Percentiles rank a stretch among this genome's conserved stretches.
phyloP scores from a whole-genome alignment of 208 protist species.

The Acanthamoeba rhysodes region DNA sequence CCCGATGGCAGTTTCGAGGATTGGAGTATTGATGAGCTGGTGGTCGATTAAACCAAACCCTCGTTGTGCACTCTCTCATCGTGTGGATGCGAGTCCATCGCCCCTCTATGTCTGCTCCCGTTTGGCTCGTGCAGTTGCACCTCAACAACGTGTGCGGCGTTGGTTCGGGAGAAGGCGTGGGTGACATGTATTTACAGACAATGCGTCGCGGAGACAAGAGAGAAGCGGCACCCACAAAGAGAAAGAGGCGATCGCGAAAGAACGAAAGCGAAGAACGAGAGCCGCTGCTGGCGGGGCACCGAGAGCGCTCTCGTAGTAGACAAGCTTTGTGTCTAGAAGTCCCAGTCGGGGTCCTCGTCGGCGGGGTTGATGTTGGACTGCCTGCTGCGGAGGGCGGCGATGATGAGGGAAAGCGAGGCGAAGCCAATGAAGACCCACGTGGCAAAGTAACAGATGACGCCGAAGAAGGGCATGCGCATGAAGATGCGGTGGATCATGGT shows the following conservation, averaged over 20 bases:
- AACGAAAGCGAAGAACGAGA: too few relatives aligned
- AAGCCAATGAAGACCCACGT: conserved; percentile 71
- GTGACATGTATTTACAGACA: too few relatives aligned
- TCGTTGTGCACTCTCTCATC: not conserved
- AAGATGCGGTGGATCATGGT: conserved; percentile 73
- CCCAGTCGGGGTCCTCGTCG: conserved; percentile 57
- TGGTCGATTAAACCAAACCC: not conserved
- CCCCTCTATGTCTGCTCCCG: too few relatives aligned
- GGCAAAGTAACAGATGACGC: conserved; percentile 71
- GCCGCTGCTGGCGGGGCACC: too few relatives aligned
- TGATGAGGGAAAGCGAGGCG: conserved; percentile 36
- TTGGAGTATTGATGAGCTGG: conserved; percentile 87
- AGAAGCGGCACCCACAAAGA: too few relatives aligned
- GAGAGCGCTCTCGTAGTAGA: too few relatives aligned
- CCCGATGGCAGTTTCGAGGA: conserved; percentile 97
- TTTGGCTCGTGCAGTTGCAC: too few relatives aligned
- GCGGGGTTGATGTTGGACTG: conserved; percentile 28
- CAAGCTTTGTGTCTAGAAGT: not conserved
- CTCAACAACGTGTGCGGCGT: too few relatives aligned
- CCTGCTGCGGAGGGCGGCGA: conserved; percentile 55
- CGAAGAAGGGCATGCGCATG: conserved; percentile 76
- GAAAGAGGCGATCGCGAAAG: too few relatives aligned
- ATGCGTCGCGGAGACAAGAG: too few relatives aligned
- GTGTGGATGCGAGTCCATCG: too few relatives aligned
- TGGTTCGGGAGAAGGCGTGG: too few relatives aligned